Base-by-base conservation (phyloP, 495 filamentous ascomycete genomes). In the Lasiosphaeria miniovina region DNA sequence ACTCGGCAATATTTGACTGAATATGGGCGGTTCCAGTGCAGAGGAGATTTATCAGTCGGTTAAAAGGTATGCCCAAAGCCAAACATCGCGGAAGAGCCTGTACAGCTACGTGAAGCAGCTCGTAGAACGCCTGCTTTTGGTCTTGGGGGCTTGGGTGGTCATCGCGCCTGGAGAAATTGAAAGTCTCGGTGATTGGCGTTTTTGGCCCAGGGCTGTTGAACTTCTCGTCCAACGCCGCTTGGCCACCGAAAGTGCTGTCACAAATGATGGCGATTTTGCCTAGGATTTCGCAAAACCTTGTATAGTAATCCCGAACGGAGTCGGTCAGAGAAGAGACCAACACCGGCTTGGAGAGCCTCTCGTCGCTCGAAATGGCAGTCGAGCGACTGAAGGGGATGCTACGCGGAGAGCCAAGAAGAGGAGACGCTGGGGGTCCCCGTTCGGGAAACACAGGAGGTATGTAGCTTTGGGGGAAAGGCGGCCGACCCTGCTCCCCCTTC, bases 11-110 rank as follows among this genome's bases (percentile, higher is more conserved):
- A 58, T 96, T 93, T 36, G 82, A 83, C 64, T 97, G 90, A 24
- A 98, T 89, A 74, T 98, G 94, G 46, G 95, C 94, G 12, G 94
- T 98, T 31, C 95, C 95, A 6, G 92, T 98, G 68, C 94, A 98
- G 4, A 98, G 81, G 2, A 98, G 83, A 65, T 96, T 98, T 75
- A 98, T 91, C 17, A 99, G 79, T 7, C 91, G 90, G 63, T 96
- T 96, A 71, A 97, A 93, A 1, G 91, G 90, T 51, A 96, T 93
- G 62, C 95, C 88, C 40, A 88, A 81, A 1, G 94, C 93, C 36
- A 99, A 78, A 67, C 94, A 98, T 6, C 93, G 89, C 49, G 94
- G 94, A 36, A 99, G 76, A 9, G 94, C 92, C 71, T 98, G 92
- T 3, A 99, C 91, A 9, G 95, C 95, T 55, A 97, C 92, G 71